Conservation (phyloP, 805 yeast genomes). For the Cyberlindnera veronae region DNA sequence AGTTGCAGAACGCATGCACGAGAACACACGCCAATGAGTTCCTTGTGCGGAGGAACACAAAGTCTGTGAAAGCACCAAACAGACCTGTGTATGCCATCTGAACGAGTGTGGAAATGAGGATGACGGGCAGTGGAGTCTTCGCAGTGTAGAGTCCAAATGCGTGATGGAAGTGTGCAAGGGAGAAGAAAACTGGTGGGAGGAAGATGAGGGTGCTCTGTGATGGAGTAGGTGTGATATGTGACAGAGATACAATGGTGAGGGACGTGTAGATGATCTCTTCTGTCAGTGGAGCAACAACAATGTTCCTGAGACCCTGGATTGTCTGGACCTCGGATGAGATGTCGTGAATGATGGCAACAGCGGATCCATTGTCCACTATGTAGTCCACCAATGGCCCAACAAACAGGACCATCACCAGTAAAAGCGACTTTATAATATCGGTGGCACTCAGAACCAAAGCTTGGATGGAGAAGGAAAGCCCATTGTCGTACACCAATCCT, state of each 20-base stretch:
- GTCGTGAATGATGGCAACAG: constrained; percentile 15
- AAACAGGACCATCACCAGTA: constrained; percentile 39
- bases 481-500: constrained; percentile 25
- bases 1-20: constrained; percentile 67
- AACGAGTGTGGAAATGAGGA: constrained; percentile 38
- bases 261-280: constrained; percentile 75
- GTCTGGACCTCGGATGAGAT: constrained; percentile 24
- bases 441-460: constrained; percentile 10
- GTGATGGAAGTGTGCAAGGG: constrained; percentile 78
- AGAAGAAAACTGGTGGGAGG: constrained; percentile 63
- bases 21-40: constrained; percentile 54
- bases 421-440: constrained; percentile 22
- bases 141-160: constrained; percentile 45
- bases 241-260: constrained; percentile 32
- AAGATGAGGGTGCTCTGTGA: constrained; percentile 27
- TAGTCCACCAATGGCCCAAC: constrained; percentile 46
- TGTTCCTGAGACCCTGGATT: constrained; percentile 49
- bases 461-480: constrained; percentile 3
- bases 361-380: constrained; percentile 21
- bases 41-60: constrained; percentile 47
- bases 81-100: constrained; percentile 65
- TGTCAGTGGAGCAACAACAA: constrained; percentile 68
- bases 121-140: constrained; percentile 27
- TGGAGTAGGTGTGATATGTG: constrained; percentile 24
- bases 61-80: constrained; percentile 67